phyloP scores from a whole-genome alignment of 1,139 yeast species.

The Blastobotrys ciferrii region DNA sequence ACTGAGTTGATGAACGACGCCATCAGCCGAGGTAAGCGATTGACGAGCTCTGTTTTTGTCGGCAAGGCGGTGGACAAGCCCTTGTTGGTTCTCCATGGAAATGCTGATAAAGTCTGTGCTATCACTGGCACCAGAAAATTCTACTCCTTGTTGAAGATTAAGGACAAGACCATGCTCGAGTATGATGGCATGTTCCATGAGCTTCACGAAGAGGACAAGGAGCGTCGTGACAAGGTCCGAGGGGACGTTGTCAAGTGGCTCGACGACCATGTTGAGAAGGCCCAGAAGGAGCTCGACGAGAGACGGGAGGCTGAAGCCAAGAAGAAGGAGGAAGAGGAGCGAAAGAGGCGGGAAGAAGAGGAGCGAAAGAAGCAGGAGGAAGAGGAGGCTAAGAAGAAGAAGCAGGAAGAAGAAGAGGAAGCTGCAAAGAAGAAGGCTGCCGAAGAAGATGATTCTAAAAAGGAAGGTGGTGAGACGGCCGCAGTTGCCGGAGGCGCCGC shows the following conservation, averaged over 20 bases:
- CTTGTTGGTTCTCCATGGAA: slow-evolving; percentile 55
- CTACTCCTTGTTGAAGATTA: slow-evolving; percentile 38
- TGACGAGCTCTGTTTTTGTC: slow-evolving; percentile 46
- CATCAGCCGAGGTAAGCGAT: slow-evolving; percentile 57
- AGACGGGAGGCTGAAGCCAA: slow-evolving; percentile 12
- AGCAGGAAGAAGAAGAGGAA: slow-evolving; percentile 9
- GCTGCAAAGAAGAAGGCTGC: not conserved
- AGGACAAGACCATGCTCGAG: slow-evolving; percentile 37
- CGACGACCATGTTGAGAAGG: slow-evolving; percentile 21
- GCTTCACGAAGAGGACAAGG: slow-evolving; percentile 44
- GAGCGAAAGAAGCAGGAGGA: slow-evolving; percentile 9
- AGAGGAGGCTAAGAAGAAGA: slow-evolving; percentile 11
- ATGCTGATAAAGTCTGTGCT: slow-evolving; percentile 54
- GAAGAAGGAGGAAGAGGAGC: slow-evolving; percentile 11
- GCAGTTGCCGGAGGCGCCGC: slow-evolving; percentile 8
- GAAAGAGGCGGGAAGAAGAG: slow-evolving; percentile 12
- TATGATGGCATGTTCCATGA: slow-evolving; percentile 40
- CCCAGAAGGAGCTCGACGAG: slow-evolving; percentile 5
- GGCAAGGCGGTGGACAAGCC: slow-evolving; percentile 47
- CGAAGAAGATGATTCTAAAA: slow-evolving; percentile 1
- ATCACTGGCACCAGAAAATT: slow-evolving; percentile 53
- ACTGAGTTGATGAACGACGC: slow-evolving; percentile 61
- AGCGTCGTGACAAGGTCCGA: slow-evolving; percentile 39
- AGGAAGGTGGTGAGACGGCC: slow-evolving; percentile 10
- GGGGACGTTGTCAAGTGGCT: slow-evolving; percentile 45